A percentile compares a stretch with the other conserved stretches of the same genome.
Conservation (phyloP, 768 basidiomycete genomes). For the button mushroom (Agaricus bisporus) region DNA sequence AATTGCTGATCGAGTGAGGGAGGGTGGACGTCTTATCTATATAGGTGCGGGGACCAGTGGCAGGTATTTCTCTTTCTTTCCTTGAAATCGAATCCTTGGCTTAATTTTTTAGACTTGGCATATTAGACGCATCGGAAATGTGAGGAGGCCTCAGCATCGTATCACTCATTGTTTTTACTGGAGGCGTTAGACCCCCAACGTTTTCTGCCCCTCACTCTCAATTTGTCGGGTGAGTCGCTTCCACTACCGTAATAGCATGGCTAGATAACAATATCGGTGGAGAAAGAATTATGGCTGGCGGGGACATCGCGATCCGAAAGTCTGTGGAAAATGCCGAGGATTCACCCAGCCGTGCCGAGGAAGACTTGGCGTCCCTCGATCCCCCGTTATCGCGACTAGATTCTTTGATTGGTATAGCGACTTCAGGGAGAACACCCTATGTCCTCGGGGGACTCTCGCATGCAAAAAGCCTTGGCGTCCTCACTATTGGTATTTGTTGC, state of each 20-base stretch:
- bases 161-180: not conserved
- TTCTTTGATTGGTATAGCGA: conserved; percentile 26
- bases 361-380: conserved; percentile 19
- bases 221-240: conserved; percentile 19
- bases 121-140: conserved; percentile 27
- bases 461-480: conserved; percentile 16
- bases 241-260: not conserved
- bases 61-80: conserved; percentile 15
- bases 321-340: conserved; percentile 28
- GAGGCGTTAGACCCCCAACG: conserved; percentile 18
- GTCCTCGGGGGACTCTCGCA: conserved; percentile 25
- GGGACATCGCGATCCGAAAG: conserved; percentile 23
- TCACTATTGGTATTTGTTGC: conserved; percentile 25
- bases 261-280: not conserved
- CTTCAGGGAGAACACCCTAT: conserved; percentile 30
- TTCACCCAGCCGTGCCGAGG: conserved; percentile 19
- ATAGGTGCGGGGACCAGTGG: conserved; percentile 32
- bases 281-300: conserved; percentile 20
- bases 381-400: conserved; percentile 20
- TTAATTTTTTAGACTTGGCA: conserved; percentile 19
- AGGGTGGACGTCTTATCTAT: conserved; percentile 26
- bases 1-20: conserved; percentile 20
- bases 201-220: conserved; percentile 20
- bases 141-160: conserved; percentile 2
- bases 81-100: no score